phyloP scores from a whole-genome alignment of 2,329 filamentous ascomycete genomes.

The Endoconidiophora laricicola region DNA sequence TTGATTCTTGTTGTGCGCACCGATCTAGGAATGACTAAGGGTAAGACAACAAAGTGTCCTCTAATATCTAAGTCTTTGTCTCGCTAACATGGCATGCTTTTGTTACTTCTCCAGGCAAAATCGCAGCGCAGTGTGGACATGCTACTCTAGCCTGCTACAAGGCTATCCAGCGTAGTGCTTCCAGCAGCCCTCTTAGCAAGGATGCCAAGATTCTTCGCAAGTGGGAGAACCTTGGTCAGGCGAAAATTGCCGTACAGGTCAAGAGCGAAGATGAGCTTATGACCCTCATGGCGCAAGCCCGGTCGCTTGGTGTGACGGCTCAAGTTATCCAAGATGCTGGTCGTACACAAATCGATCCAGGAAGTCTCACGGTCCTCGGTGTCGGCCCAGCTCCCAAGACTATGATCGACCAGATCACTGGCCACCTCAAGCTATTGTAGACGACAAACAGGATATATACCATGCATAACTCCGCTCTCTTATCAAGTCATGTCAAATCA shows the following conservation, averaged over 20 bases:
- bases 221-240: slow-evolving; percentile 78
- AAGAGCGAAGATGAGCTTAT: slow-evolving; percentile 76
- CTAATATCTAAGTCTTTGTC: neutral
- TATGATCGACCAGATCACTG: slow-evolving; percentile 72
- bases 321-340: slow-evolving; percentile 92
- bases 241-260: slow-evolving; percentile 82
- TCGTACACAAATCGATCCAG: slow-evolving; percentile 85
- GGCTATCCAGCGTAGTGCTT: slow-evolving; percentile 42
- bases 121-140: slow-evolving; percentile 86
- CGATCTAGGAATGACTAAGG: slow-evolving; percentile 94
- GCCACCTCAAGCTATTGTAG: slow-evolving; percentile 66
- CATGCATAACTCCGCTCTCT: too few relatives aligned
- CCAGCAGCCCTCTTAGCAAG: slow-evolving; percentile 32
- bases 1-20: slow-evolving; percentile 82
- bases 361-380: slow-evolving; percentile 82
- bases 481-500: too few relatives aligned
- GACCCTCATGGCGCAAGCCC: slow-evolving; percentile 56
- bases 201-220: slow-evolving; percentile 51
- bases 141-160: slow-evolving; percentile 98
- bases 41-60: slow-evolving; percentile 29
- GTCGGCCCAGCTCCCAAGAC: slow-evolving; percentile 70
- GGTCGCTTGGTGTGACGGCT: slow-evolving; percentile 70
- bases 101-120: slow-evolving; percentile 52
- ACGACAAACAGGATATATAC: neutral
- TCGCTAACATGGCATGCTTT: slow-evolving; percentile 1